Conservation (phyloP, 768 basidiomycete genomes). For the Hygrophoropsis aurantiaca region DNA sequence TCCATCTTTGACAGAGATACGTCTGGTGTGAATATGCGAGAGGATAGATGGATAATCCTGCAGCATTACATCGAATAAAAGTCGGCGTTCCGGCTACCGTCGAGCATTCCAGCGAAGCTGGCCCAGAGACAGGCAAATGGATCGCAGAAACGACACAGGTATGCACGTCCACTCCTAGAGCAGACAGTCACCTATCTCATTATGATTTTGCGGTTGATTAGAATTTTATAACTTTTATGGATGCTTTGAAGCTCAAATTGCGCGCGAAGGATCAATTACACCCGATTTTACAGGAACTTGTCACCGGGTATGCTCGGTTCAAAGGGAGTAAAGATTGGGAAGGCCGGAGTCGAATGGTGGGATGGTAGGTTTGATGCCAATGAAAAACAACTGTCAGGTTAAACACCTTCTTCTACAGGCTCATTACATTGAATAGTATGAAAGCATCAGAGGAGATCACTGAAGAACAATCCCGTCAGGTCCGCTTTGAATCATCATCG, state of each 20-base stretch:
- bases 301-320: constrained; percentile 90
- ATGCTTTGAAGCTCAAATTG: constrained; percentile 87
- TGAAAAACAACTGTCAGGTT: not conserved
- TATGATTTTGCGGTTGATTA: too few relatives aligned
- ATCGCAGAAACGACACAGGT: constrained; percentile 98
- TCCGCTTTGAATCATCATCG: constrained; percentile 26
- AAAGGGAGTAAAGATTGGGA: constrained; percentile 97
- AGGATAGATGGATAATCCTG: constrained; percentile 87
- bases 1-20: constrained; percentile 1
- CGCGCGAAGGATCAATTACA: constrained; percentile 98
- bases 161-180: constrained; percentile 7
- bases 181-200: not conserved
- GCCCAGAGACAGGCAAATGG: constrained; percentile 93
- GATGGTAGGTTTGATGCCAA: constrained; percentile 60
- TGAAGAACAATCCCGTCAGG: constrained; percentile 94
- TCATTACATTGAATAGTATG: constrained; percentile 96
- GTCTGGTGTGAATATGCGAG: not conserved
- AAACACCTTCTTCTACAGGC: constrained; percentile 45
- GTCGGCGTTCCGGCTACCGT: constrained; percentile 97
- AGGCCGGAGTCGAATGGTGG: constrained; percentile 88
- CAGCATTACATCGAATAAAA: constrained; percentile 84
- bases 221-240: constrained; percentile 99
- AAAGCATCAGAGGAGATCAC: constrained; percentile 95
- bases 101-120: constrained; percentile 91
- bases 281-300: constrained; percentile 92